Evolutionary conservation across 306 rosid genomes (phyloP), one percentile per base, ranked within the genome.

Genomic region (Trifolium subterraneum): DNA sequence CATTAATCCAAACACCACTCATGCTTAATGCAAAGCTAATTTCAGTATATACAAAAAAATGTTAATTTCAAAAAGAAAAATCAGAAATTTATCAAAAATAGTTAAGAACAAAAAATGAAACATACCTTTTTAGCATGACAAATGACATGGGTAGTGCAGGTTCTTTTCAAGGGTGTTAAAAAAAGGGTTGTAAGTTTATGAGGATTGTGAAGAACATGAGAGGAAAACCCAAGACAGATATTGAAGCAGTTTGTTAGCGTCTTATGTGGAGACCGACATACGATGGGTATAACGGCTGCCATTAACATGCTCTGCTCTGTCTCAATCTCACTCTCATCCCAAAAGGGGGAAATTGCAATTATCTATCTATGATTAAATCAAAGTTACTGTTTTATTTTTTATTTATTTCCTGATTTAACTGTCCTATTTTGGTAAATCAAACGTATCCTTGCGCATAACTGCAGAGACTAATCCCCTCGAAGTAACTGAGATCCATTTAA

Each of bases 121-220:
- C 76, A 83, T 76, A 87, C 97, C 93, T 78, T 80, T 73, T 27
- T 80, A 61, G 89, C 83, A 51, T 74, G 58, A 70, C 66, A 80
- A 68, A 78, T 67, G 71, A 70, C 25, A 68, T 70, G 77, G 19
- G 80, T 47, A 16, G 82, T 75, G 70, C 48, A 82, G 9, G 66
- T 84, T 47, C 75, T 73, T 31, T 52, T 41, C 3, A 56, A n/a
- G 10, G 63, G 72, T 74, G 15, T 55, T 5, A 64, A 80, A 65
- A 73, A 29, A 60, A 80, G 60, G 4, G 23, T 35, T 48, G 69
- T 29, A 51, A 2, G 47, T 70, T 44, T 68, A 58, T 41, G 60
- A 41, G 50, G 13, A 64, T 38, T 9, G 18, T 20, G 38, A 23
- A 80, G 76, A 19, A 64, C n/a, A 8, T 10, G 55, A 0, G 81